A percentile compares a stretch with the other conserved stretches of the same genome.
Evolutionary conservation across 2,329 filamentous ascomycete genomes (phyloP).

Genomic region (Cephalotrichum gorgonifer): DNA sequence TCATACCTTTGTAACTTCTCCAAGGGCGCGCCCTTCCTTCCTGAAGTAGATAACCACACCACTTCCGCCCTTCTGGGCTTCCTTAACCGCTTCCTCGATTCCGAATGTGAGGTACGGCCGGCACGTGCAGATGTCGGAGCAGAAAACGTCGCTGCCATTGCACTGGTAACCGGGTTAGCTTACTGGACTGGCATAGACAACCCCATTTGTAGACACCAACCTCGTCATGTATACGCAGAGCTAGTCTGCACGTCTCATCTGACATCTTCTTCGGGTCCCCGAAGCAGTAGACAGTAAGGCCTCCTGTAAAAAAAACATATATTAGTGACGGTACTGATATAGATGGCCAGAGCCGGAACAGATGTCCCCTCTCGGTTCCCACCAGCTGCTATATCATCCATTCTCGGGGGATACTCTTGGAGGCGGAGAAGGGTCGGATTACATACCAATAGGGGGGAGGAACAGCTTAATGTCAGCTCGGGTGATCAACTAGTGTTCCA

Average conservation of each 20-base stretch:
- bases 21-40: conserved; percentile 89
- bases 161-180: conserved; percentile 36
- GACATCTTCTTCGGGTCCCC: conserved; percentile 92
- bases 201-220: conserved; percentile 19
- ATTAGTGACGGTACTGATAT: neutral
- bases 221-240: conserved; percentile 70
- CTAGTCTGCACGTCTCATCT: conserved; percentile 69
- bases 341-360: neutral
- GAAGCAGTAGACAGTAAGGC: conserved; percentile 93
- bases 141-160: conserved; percentile 95
- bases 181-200: neutral
- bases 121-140: conserved; percentile 96
- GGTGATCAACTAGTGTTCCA: conserved; percentile 59
- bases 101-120: conserved; percentile 93
- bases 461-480: conserved; percentile 92
- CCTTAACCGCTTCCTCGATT: conserved; percentile 93
- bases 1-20: conserved; percentile 87
- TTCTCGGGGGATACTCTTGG: too few relatives aligned
- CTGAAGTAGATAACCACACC: conserved; percentile 98
- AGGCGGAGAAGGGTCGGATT: neutral
- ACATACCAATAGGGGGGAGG: conserved; percentile 74
- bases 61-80: conserved; percentile 86
- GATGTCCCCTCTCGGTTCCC: neutral
- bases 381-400: neutral
- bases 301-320: conserved; percentile 37